These are phyloP conservation scores for Licmophora abbreviata DNA, from an alignment of 108 stramenopile genomes.

Conservation along the genomic window DNA sequence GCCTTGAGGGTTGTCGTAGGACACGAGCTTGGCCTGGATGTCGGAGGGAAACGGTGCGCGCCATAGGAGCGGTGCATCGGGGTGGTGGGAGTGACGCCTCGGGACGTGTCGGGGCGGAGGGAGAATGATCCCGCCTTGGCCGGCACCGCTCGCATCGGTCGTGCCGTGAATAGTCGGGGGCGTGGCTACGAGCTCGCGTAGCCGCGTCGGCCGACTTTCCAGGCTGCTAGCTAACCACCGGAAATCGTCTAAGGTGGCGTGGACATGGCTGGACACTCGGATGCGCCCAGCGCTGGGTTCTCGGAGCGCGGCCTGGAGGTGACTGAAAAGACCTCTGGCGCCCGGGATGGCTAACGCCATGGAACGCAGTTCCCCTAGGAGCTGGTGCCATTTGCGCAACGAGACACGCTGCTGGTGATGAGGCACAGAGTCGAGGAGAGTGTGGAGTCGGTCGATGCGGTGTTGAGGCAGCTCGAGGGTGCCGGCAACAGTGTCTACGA, in stretches of 20 bases:
- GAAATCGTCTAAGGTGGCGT: conserved; percentile 23
- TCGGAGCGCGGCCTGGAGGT: conserved; percentile 13
- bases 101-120: background rate
- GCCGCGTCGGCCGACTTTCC: conserved; percentile 14
- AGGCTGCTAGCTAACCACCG: conserved; percentile 14
- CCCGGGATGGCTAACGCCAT: conserved; percentile 11
- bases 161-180: conserved; percentile 13
- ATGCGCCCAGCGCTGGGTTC: conserved; percentile 2
- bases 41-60: conserved; percentile 16
- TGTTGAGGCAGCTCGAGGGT: conserved; percentile 5
- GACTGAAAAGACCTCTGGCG: conserved; percentile 9
- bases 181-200: conserved; percentile 32
- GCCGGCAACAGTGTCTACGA: background rate
- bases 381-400: background rate
- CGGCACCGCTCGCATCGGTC: conserved; percentile 25
- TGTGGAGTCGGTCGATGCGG: conserved; percentile 3
- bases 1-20: conserved; percentile 17
- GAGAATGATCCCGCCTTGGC: conserved; percentile 15
- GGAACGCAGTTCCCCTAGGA: conserved; percentile 10
- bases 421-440: background rate
- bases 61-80: conserved; percentile 28
- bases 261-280: conserved; percentile 9
- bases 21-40: conserved; percentile 9
- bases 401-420: background rate
- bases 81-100: background rate